phyloP scores from a whole-genome alignment of 345 rosid species.

The Gossypium australe region DNA sequence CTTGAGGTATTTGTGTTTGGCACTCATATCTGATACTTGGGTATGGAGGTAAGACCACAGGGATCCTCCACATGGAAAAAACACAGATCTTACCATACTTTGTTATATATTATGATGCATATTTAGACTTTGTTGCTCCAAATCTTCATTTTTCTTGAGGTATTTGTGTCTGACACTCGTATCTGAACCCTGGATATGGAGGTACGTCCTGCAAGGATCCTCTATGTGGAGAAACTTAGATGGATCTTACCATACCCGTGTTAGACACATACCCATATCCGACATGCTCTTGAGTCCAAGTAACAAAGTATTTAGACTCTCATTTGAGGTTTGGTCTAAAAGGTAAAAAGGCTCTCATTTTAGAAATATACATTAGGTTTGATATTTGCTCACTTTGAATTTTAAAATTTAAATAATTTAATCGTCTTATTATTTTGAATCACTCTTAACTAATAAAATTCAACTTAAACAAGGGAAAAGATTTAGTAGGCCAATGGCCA shows the following conservation, averaged over 20 bases:
- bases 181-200: neutral
- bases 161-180: neutral
- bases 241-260: neutral
- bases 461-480: too few species aligned
- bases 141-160: neutral
- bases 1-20: neutral
- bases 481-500: neutral
- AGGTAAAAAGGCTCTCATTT: neutral
- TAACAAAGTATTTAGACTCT: neutral
- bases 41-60: neutral
- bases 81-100: neutral
- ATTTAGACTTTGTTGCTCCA: neutral
- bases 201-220: neutral
- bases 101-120: neutral
- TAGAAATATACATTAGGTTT: neutral
- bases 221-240: neutral
- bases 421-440: neutral
- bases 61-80: neutral
- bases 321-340: neutral
- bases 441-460: too few species aligned
- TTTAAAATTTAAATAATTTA: neutral
- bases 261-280: neutral
- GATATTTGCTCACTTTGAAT: neutral
- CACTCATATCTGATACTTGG: neutral
- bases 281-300: neutral